Evolutionary conservation across 2,329 filamentous ascomycete species (phyloP).

Genomic region (Rutstroemia sp.): DNA sequence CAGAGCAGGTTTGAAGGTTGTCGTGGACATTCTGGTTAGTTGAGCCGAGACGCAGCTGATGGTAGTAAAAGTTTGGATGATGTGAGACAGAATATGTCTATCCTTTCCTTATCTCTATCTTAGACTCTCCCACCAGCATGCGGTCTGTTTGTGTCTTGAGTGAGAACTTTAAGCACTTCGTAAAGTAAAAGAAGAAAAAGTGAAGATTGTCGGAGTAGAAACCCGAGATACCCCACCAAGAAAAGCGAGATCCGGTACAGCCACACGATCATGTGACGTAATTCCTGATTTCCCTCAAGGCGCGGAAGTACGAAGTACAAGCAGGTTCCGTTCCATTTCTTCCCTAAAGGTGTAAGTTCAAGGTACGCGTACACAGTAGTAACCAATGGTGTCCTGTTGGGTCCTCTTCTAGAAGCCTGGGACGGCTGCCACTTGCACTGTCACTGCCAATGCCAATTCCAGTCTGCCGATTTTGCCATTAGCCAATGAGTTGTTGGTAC

Average conservation of each 20-base stretch:
- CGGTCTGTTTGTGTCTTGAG: not conserved
- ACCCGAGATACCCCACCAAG: not conserved
- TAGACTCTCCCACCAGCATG: not conserved
- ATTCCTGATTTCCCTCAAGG: not conserved
- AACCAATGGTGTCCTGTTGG: too few species aligned
- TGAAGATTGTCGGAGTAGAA: not conserved
- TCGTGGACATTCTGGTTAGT: conserved; percentile 8
- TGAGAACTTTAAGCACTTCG: not conserved
- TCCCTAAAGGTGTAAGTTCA: too few species aligned
- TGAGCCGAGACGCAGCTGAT: not conserved
- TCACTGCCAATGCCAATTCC: too few species aligned
- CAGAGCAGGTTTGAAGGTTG: conserved; percentile 44
- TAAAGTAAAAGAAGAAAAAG: not conserved
- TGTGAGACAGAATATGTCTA: not conserved
- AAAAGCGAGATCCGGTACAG: not conserved
- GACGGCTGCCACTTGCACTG: too few species aligned
- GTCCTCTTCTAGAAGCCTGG: too few species aligned
- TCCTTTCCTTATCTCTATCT: too few species aligned
- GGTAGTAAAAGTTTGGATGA: not conserved
- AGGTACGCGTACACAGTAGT: too few species aligned
- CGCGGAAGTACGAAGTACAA: too few species aligned
- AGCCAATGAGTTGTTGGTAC: too few species aligned
- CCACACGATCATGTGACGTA: not conserved
- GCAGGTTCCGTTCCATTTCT: too few species aligned
- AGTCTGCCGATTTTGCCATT: too few species aligned